A percentile compares a stretch with the other conserved stretches of the same genome.
Evolutionary conservation across 129 eudicot genomes (phyloP).

Genomic region (Centaurea solstitialis): DNA sequence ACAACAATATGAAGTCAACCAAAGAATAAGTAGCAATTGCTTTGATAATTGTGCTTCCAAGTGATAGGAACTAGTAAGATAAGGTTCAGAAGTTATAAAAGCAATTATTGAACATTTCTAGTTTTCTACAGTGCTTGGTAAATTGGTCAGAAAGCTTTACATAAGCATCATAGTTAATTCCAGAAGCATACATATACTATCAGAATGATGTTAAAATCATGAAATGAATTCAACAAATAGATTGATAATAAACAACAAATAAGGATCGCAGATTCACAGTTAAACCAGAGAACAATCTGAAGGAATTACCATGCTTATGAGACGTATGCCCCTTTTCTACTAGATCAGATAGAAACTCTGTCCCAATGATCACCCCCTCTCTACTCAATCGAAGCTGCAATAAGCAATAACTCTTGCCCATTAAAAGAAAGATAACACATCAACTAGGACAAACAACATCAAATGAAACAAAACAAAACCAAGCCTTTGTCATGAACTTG

Average conservation of each 20-base stretch:
- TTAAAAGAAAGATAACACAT: slow-evolving; percentile 21
- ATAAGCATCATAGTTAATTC: not conserved
- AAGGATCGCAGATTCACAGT: slow-evolving; percentile 6
- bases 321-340: slow-evolving; percentile 82
- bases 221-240: not conserved
- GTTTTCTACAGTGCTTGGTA: not conserved
- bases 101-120: not conserved
- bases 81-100: not conserved
- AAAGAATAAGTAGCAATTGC: not conserved
- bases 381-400: slow-evolving; percentile 87
- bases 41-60: not conserved
- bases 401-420: slow-evolving; percentile 39
- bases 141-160: slow-evolving; percentile 15
- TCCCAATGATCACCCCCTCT: slow-evolving; percentile 80
- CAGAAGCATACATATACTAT: not conserved
- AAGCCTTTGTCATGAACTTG: slow-evolving; percentile 6
- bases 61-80: not conserved
- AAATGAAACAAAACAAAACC: slow-evolving; percentile 7
- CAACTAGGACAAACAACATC: slow-evolving; percentile 11
- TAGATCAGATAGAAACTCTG: slow-evolving; percentile 87
- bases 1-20: not conserved
- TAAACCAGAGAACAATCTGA: slow-evolving; percentile 1
- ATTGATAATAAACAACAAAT: not conserved
- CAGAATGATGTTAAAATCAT: slow-evolving; percentile 8
- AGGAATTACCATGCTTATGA: slow-evolving; percentile 71